Base-by-base conservation (phyloP, 2,329 filamentous ascomycete species). In the Aureobasidium sp. region DNA sequence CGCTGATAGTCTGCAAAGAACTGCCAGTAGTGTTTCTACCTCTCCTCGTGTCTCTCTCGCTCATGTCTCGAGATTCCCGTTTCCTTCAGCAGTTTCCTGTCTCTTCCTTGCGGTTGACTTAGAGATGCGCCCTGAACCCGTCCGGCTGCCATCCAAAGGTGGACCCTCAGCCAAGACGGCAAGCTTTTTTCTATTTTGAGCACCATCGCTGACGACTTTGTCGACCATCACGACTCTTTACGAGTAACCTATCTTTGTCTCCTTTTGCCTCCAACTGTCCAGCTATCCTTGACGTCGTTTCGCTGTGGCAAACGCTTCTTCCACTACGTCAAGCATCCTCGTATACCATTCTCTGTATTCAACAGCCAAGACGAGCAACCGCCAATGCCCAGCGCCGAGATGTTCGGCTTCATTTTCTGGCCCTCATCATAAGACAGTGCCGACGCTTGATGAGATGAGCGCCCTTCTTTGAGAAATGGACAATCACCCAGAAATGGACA, bases 11-110 rank as follows among this genome's bases (percentile, higher is more conserved):
- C n/a, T 17, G 4, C 43, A n/a, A 50, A 42, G 29, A 60, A 51
- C 57, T 51, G 57, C 46, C 57, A 60, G 57, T 60, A 60, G 57
- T 51, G 10, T 33, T 42, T 23, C 29, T n/a, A 8, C 37, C 27
- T 33, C 51, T 21, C 37, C 10, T 43, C 51, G 51, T 43, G 37
- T 43, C 38, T 55, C 51, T 19, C 38, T 40, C 27, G 19, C 6
- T 31, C 4, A 37, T 42, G 37, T 31, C 38, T 55, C n/a, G 19
- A 43, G 37, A 55, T 43, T 23, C 17, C 37, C n/a, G 51, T 43
- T 42, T 33, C 51, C 27, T 29, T 43, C n/a, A 43, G 38, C 37
- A 42, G 37, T 53, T 53, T 53, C 35, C 37, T 55, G 51, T 55
- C 51, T 55, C 25, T 55, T 15, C 13, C 25, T 53, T 40, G 21